phyloP scores from a whole-genome alignment of 176 grass and related monocot genomes.

The Carex littledalei region DNA sequence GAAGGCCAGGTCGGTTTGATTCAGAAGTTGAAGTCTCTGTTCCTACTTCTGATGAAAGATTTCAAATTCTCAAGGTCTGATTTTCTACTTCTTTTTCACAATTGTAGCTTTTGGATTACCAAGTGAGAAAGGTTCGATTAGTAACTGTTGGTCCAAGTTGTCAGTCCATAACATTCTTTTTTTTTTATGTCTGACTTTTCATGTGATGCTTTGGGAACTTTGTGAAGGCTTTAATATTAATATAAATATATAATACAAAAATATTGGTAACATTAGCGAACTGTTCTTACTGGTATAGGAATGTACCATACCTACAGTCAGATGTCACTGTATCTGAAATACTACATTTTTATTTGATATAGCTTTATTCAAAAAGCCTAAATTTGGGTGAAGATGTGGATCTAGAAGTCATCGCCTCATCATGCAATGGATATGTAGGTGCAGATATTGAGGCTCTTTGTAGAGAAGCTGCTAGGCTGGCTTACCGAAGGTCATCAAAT shows the following conservation, averaged over 20 bases:
- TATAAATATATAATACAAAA: not conserved
- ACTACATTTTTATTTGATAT: constrained; percentile 25
- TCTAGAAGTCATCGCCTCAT: constrained; percentile 63
- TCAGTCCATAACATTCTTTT: not conserved
- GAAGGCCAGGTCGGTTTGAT: constrained; percentile 84
- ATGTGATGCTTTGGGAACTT: not conserved
- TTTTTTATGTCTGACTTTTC: not conserved
- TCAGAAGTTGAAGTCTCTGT: constrained; percentile 75
- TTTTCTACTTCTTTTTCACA: not conserved
- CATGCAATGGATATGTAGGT: constrained; percentile 87
- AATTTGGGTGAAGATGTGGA: constrained; percentile 59
- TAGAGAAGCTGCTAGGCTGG: constrained; percentile 59
- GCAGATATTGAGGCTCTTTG: constrained; percentile 79
- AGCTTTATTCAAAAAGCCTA: constrained; percentile 73
- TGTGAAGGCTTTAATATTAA: not conserved
- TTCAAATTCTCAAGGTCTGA: constrained; percentile 72
- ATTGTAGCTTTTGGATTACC: not conserved
- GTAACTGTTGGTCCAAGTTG: not conserved
- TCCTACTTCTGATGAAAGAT: constrained; percentile 70
- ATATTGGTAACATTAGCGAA: not conserved
- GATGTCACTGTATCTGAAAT: not conserved
- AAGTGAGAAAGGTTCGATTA: not conserved
- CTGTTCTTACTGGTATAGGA: not conserved
- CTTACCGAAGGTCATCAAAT: constrained; percentile 45
- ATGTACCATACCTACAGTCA: not conserved